Evolutionary conservation across 352 stramenopile genomes (phyloP), one percentile per base, ranked within the genome.

Genomic region (Paralagenidium karlingii): DNA sequence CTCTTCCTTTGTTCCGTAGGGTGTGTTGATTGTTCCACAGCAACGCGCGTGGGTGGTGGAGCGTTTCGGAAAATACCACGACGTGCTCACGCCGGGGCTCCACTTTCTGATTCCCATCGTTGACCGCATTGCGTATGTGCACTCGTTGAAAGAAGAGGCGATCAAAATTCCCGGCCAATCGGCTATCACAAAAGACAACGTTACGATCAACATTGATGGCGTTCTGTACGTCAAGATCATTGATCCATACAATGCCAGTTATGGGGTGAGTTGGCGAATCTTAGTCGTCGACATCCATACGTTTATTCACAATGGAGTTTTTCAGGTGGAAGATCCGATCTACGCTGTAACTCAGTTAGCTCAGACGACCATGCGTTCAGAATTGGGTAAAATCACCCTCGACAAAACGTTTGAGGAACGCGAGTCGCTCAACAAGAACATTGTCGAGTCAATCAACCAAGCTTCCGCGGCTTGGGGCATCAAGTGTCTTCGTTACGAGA

Each of bases 381-480:
- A 94, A 42, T 58, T 95, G 25, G 84, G 84, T 33, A 95, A 95
- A 48, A 94, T 95, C 60, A 93, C 82, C 40, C 69, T 95, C 30
- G 84, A 95, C 61, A 94, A 94, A 68, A 94, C 82, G 12, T 95
- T 95, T 45, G 82, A 95, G 45, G 84, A 95, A 70, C 76, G 84
- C 34, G 84, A 95, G 60, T 90, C 69, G 34, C 71, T 95, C 37
- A 95, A 95, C 60, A 61, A 79, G 45, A 90, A 78, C 49, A 94
- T 95, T 36, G 82, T 95, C 34, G 70, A 88, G 46, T 65, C 82
- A 19, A 94, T 95, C 48, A 94, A 94, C 55, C 75, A 94, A 53
- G 84, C 84, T 2, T 89, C 84, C 0, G 65, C 80, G 41, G 69
- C 78, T 2, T 95, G 84, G 84, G 84, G 84, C 25, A 87, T 95